These are phyloP conservation scores for Coemansia sp. DNA, from an alignment of 192 early-diverging fungal genomes.

Conservation along the genomic window DNA sequence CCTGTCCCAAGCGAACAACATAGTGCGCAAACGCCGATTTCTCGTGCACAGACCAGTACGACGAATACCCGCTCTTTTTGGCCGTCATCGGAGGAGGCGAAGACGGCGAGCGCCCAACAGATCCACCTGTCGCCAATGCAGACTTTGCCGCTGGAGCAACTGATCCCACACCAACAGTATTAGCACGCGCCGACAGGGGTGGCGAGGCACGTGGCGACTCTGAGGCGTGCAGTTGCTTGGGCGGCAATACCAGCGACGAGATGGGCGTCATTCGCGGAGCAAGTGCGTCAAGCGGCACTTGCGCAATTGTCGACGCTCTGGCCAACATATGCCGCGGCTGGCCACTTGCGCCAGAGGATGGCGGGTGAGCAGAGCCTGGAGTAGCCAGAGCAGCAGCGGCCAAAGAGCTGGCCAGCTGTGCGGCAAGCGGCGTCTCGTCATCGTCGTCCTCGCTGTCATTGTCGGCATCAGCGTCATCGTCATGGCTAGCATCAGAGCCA, in stretches of 20 bases:
- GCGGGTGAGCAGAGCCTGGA: neutral
- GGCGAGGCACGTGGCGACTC: slow-evolving; percentile 2
- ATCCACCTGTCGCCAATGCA: neutral
- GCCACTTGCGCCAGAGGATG: neutral
- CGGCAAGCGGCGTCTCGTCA: slow-evolving; percentile 45
- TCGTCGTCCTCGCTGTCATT: slow-evolving; percentile 34
- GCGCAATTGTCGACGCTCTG: slow-evolving; percentile 16
- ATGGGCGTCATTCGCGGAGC: slow-evolving; percentile 17
- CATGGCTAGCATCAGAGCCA: neutral
- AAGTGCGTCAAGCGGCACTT: slow-evolving; percentile 26
- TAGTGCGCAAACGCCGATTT: slow-evolving; percentile 69
- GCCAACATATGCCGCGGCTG: slow-evolving; percentile 12
- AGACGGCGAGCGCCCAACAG: slow-evolving; percentile 3
- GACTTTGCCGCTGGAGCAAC: neutral
- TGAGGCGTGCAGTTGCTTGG: slow-evolving; percentile 8
- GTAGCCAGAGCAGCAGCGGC: neutral
- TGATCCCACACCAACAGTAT: neutral
- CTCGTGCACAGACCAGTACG: slow-evolving; percentile 89
- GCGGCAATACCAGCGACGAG: slow-evolving; percentile 32
- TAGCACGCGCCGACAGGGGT: neutral
- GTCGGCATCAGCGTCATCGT: neutral
- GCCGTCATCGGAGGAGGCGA: slow-evolving; percentile 30
- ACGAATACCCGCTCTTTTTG: slow-evolving; percentile 62
- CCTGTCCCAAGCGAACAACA: slow-evolving; percentile 62
- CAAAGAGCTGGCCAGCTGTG: neutral